These are phyloP conservation scores for Fagus sylvatica DNA, from an alignment of 306 rosid species.

Conservation along the genomic window DNA sequence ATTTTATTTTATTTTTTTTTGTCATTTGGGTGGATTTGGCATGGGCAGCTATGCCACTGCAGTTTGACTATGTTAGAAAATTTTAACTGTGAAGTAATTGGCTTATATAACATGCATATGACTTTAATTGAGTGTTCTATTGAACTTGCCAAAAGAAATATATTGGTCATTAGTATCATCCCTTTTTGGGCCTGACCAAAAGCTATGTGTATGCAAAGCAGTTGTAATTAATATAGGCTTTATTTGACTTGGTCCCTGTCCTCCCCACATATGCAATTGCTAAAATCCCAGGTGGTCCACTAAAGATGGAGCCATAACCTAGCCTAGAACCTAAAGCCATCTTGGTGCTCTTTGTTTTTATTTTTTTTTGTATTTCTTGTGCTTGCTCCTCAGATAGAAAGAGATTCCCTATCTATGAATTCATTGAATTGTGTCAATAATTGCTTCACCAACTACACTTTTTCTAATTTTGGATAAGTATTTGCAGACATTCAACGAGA, in stretches of 20 bases:
- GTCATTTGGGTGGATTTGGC: not conserved
- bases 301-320: not conserved
- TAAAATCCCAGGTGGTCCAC: not conserved
- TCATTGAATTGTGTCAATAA: not conserved
- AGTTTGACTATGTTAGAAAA: not conserved
- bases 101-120: not conserved
- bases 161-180: too few species aligned
- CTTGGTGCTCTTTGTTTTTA: not conserved
- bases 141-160: not conserved
- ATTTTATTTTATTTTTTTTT: too few species aligned
- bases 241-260: not conserved
- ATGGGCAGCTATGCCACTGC: not conserved
- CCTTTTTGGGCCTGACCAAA: too few species aligned
- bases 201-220: too few species aligned
- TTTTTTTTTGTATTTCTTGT: not conserved
- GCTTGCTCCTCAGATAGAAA: conserved; percentile 13
- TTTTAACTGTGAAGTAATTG: not conserved
- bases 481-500: conserved; percentile 81
- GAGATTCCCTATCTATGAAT: conserved; percentile 1
- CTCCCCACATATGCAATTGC: not conserved
- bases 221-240: too few species aligned
- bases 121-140: not conserved
- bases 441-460: conserved; percentile 5
- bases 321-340: conserved; percentile 3
- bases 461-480: conserved; percentile 38